Percentiles rank a stretch among this genome's conserved stretches.
These are phyloP conservation scores for Astrothelium macrocarpum DNA, from an alignment of 495 filamentous ascomycete species.

Conservation along the genomic window DNA sequence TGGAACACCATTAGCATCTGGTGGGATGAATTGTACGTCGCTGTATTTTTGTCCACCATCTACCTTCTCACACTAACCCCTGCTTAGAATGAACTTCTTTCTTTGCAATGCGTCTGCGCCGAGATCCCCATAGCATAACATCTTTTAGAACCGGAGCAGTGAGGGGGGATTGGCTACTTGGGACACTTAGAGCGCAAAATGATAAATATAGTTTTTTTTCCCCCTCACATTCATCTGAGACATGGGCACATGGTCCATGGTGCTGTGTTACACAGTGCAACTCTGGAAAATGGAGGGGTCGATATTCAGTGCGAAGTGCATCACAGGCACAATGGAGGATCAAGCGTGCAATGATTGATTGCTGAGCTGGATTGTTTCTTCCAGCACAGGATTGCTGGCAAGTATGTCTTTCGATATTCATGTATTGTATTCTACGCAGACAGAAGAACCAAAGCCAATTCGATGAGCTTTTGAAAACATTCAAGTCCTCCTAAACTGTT, in stretches of 20 bases:
- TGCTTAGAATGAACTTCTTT: background rate
- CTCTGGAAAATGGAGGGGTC: too few species aligned
- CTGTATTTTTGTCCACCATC: background rate
- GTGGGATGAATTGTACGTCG: conserved; percentile 47
- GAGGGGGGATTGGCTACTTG: background rate
- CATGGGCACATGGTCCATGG: too few species aligned
- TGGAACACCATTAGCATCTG: conserved; percentile 58
- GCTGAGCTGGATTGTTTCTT: background rate
- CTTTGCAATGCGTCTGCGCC: background rate
- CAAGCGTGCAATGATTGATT: too few species aligned
- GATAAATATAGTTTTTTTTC: background rate
- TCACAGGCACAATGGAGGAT: background rate
- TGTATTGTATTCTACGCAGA: background rate
- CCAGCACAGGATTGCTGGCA: background rate
- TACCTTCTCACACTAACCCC: background rate
- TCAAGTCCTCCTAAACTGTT: too few species aligned
- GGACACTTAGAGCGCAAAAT: background rate
- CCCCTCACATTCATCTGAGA: background rate
- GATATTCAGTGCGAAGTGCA: too few species aligned
- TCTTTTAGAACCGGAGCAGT: background rate
- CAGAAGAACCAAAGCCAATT: background rate
- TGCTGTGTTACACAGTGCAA: too few species aligned
- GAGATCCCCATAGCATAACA: background rate
- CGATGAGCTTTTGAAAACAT: too few species aligned
- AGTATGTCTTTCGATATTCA: background rate